Base-by-base conservation (phyloP, 352 stramenopile species). In the Blastocystis sp. region DNA sequence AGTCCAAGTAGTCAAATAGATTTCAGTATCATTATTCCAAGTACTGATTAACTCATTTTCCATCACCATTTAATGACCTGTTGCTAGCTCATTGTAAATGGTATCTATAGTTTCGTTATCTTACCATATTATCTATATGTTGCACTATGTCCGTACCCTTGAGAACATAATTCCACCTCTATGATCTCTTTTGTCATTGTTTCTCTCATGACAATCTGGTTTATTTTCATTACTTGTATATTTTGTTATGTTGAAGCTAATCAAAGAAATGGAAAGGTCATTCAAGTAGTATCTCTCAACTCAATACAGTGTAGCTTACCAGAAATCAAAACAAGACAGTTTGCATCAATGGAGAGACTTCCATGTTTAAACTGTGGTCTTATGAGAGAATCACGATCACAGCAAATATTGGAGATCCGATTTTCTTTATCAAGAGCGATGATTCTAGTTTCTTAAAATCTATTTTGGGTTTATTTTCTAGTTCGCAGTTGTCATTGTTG, bases 361-460 rank as follows among this genome's bases (percentile, higher is more conserved):
- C 29, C 5, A 32, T 43, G 16, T 83, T 83, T 6, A 51, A 66
- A 49, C 46, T 83, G 7, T 83, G 49, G 49, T 83, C 71, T 14
- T 83, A 83, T 83, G 51, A 66, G n/a, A n/a, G 43, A 66, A 66
- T 83, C 39, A 27, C 49, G 24, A 21, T 83, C 16, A 51, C 71
- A 66, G 65, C 29, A 37, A 83, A 65, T 37, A 67, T 29, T 7
- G 71, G 51, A 3, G 29, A 35, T 65, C 46, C 39, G 3, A 16
- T 51, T 9, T 83, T 65, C 29, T 66, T 4, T 27, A 42, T 83
- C 11, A 27, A 65, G 2, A 52, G 46, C 29, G 29, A 32, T 35
- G 71, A 83, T 27, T 83, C 71, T 35, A 67, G 46, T 67, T 27
- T 37, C 27, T 63, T 83, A 14, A 51, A 59, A 11, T 83, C 46